phyloP scores from a whole-genome alignment of 805 yeast genomes.

The Candida piceae region DNA sequence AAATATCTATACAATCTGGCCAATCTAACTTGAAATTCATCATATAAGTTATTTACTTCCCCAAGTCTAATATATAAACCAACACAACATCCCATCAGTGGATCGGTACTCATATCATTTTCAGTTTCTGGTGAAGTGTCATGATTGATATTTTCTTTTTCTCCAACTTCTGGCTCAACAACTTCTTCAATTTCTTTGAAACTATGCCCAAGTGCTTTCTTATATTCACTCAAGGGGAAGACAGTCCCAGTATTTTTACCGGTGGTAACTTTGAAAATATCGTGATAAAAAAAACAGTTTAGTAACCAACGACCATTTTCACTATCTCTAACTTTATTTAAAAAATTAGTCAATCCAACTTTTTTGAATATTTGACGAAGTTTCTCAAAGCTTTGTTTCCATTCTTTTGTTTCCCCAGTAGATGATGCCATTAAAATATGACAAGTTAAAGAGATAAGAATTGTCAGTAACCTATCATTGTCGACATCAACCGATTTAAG shows the following conservation, averaged over 20 bases:
- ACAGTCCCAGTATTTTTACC: constrained; percentile 16
- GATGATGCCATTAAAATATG: constrained; percentile 16
- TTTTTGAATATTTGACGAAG: constrained; percentile 5
- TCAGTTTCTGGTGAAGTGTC: neutral
- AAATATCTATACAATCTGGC: constrained; percentile 4
- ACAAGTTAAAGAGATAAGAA: constrained; percentile 14
- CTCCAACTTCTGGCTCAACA: neutral
- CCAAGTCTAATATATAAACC: constrained; percentile 18
- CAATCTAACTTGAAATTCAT: constrained; percentile 4
- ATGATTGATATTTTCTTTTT: neutral
- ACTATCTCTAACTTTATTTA: constrained; percentile 6
- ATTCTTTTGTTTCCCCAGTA: constrained; percentile 14
- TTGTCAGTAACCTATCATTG: constrained; percentile 9
- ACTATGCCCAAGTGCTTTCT: constrained; percentile 6
- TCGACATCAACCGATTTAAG: neutral
- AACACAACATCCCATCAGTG: constrained; percentile 16
- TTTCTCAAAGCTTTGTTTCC: constrained; percentile 18
- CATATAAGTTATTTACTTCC: constrained; percentile 13
- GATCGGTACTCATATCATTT: constrained; percentile 2
- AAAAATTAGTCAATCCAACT: constrained; percentile 12
- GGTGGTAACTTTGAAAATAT: constrained; percentile 20
- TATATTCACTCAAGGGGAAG: constrained; percentile 19
- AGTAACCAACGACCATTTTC: constrained; percentile 13
- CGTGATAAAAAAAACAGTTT: constrained; percentile 21
- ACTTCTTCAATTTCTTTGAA: neutral